Evolutionary conservation across 768 basidiomycete genomes (phyloP), one percentile per base, ranked within the genome.

Genomic region (Phanerodontia chrysosporium): DNA sequence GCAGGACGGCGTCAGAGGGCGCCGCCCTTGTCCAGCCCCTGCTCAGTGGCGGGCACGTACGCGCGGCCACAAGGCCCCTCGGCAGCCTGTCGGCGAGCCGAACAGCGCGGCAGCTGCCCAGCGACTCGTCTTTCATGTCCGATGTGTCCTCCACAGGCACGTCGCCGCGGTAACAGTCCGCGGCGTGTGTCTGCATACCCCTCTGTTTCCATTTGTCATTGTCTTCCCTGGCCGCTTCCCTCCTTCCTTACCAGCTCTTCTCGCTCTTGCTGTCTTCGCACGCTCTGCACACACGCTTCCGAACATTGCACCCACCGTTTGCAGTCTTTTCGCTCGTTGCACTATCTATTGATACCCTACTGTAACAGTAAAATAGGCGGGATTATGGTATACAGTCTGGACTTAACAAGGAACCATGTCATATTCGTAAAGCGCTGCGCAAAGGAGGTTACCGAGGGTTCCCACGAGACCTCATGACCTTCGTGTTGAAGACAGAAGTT

Each of bases 1-100:
- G 89, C 58, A 77, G 90, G 57, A 79, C 89, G 1, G 86, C 89
- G 1, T 90, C 89, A 16, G 90, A 92, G 65, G 80, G 85, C 42
- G 30, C 60, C 4, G 51, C 55, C 10, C 9, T 45, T 9, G 22
- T 60, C n/a, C 8, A 32, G 6, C 51, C 56, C 14, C 25, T n/a
- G 35, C 45, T 58, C 56, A 52, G 21, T 22, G 42, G 24, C 30
- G n/a, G 13, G 3, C 60, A 61, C n/a, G 28, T 51, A 4, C 60
- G 60, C 13, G 18, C 55, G 18, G 39, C 60, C 1, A 58, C 57
- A n/a, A 39, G 52, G 35, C 36, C 52, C 35, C 18, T 42, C 21
- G 52, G 52, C 3, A 18, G 39, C 39, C 39, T 42, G 10, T 42
- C 39, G 7, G n/a, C 30, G 7, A 14, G 27, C 21, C 39, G 52